Evolutionary conservation across 176 grass and related monocot genomes (phyloP), one percentile per base, ranked within the genome.

Genomic region (Carex cristatella): DNA sequence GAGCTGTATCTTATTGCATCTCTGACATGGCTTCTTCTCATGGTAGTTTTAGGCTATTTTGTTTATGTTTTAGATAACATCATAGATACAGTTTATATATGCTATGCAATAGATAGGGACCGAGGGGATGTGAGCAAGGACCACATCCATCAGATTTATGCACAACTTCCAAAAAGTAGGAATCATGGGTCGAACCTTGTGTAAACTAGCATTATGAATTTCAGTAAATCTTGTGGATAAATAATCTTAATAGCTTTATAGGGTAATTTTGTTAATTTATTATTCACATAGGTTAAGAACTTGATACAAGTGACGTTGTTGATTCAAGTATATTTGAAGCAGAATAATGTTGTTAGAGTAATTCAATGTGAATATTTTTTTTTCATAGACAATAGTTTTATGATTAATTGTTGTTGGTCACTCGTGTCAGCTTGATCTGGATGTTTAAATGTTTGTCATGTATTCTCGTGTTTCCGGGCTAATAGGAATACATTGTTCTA

Each of bases 21-120:
- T 44, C 23, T 91, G 3, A 69, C 86, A 44, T 88, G 82, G 83
- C 18, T 85, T 56, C 69, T 91, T 49, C 85, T 91, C 31, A 85
- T 87, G 60, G 83, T 79, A 56, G 66, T 91, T 16, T 86, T 91
- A 69, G 57, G 86, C 46, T 91, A 88, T 56, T 83, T 88, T 55
- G 76, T 87, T 18, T 67, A 88, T 69, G 89, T 91, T 23, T 81
- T 91, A 64, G 89, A 91, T 87, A 88, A 85, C 28, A 86, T 91
- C 8, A 69, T 91, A 23, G 89, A 91, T 59, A 75, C 82, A 12
- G 35, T 85, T 38, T 91, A 91, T 44, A 71, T 91, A 12, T 91
- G 89, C 66, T 91, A 91, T 61, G 86, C 89, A 7, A 88, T 91
- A 30, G 89, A 91, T 75, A 85, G 89, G 82, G 86, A 91, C 46